Evolutionary conservation across 2,329 filamentous ascomycete species (phyloP).

Genomic region (Aplosporella prunicola): DNA sequence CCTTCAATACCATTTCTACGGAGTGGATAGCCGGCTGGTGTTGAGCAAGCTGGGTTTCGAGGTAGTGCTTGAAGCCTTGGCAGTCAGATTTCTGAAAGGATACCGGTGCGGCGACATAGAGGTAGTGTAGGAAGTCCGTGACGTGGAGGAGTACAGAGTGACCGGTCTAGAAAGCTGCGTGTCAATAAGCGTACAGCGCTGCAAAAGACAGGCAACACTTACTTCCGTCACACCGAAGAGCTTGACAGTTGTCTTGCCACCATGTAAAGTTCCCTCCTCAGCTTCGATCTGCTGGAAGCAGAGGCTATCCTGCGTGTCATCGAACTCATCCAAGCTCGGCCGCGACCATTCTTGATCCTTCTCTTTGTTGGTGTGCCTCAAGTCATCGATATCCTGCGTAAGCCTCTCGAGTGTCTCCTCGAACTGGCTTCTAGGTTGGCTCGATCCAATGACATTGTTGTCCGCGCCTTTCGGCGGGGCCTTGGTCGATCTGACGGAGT

Average conservation of each 20-base stretch:
- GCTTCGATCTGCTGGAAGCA: slow-evolving; percentile 93
- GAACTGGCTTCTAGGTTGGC: slow-evolving; percentile 86
- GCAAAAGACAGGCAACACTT: slow-evolving; percentile 16
- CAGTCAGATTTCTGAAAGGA: slow-evolving; percentile 73
- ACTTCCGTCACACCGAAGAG: slow-evolving; percentile 87
- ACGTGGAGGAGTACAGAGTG: slow-evolving; percentile 94
- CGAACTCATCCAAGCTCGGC: slow-evolving; percentile 51
- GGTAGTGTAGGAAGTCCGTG: slow-evolving; percentile 90
- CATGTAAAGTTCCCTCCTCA: slow-evolving; percentile 76
- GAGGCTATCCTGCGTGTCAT: slow-evolving; percentile 58
- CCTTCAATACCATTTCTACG: slow-evolving; percentile 70
- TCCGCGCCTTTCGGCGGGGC: slow-evolving; percentile 54
- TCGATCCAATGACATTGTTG: slow-evolving; percentile 41
- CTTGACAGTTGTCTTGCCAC: slow-evolving; percentile 70
- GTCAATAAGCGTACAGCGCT: slow-evolving; percentile 26
- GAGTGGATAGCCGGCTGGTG: slow-evolving; percentile 67
- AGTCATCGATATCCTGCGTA: slow-evolving; percentile 79
- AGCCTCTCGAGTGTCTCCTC: slow-evolving; percentile 91
- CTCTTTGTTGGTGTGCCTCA: slow-evolving; percentile 81
- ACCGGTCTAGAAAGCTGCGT: slow-evolving; percentile 44
- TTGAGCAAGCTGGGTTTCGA: slow-evolving; percentile 70
- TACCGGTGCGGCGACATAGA: slow-evolving; percentile 83
- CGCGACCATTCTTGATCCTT: slow-evolving; percentile 88
- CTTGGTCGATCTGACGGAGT: slow-evolving; percentile 47
- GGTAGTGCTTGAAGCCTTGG: slow-evolving; percentile 64